A percentile compares a stretch with the other conserved stretches of the same genome.
Evolutionary conservation across 331 rosid genomes (phyloP).

Genomic region (Malus hybrid): DNA sequence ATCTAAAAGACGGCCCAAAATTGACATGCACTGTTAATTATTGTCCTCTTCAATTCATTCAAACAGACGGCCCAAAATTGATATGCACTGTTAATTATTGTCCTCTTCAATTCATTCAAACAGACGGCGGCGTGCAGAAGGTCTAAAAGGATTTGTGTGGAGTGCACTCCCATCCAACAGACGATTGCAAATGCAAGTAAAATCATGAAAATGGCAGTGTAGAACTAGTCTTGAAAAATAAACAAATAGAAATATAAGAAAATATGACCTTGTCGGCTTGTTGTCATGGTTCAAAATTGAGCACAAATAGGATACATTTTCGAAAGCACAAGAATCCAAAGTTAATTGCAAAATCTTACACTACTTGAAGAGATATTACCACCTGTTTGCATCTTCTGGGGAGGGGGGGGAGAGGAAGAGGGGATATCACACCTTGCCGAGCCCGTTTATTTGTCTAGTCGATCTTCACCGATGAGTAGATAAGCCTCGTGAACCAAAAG

Average conservation of each 20-base stretch:
- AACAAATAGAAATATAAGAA: conserved; percentile 30
- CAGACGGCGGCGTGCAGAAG: too few relatives aligned
- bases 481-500: conserved; percentile 94
- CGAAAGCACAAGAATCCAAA: conserved; percentile 27
- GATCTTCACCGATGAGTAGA: conserved; percentile 95
- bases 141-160: too few relatives aligned
- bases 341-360: conserved; percentile 49
- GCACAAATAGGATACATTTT: conserved; percentile 47
- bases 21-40: too few relatives aligned
- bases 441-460: conserved; percentile 61
- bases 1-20: too few relatives aligned
- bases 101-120: too few relatives aligned
- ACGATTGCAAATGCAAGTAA: too few relatives aligned
- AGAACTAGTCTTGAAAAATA: conserved; percentile 6
- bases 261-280: conserved; percentile 29
- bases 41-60: too few relatives aligned
- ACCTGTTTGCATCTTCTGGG: neutral
- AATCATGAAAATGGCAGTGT: neutral
- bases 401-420: neutral
- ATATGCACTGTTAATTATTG: too few relatives aligned
- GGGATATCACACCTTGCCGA: neutral
- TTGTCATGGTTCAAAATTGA: conserved; percentile 45
- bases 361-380: conserved; percentile 13
- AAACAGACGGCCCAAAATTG: too few relatives aligned
- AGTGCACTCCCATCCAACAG: too few relatives aligned